Conservation (phyloP, 2,329 filamentous ascomycete genomes). For the Fusarium chaquense region DNA sequence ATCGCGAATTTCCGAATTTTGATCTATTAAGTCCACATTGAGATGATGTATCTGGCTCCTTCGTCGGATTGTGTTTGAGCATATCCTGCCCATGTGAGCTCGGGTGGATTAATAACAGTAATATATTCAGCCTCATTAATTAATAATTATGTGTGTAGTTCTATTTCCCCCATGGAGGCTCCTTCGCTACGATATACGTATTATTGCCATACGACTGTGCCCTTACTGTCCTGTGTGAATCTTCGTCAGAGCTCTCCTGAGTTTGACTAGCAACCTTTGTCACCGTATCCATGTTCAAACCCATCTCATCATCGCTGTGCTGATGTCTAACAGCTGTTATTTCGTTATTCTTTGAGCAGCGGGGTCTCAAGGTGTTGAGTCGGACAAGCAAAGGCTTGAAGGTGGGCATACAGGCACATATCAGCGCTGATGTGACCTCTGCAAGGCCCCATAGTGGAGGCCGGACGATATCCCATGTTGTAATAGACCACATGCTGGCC, state of each 20-base stretch:
- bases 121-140: neutral
- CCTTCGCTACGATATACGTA: conserved; percentile 2
- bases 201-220: conserved; percentile 11
- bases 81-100: too few species aligned
- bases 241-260: neutral
- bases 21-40: neutral
- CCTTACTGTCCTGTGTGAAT: neutral
- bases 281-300: neutral
- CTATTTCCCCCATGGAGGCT: neutral
- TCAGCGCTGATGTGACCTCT: conserved; percentile 28
- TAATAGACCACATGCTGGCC: neutral
- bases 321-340: neutral
- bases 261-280: neutral
- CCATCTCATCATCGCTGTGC: conserved; percentile 1
- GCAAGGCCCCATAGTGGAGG: conserved; percentile 32
- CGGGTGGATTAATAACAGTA: too few species aligned
- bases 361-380: neutral
- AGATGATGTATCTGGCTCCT: neutral
- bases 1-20: too few species aligned
- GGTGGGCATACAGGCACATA: conserved; percentile 36
- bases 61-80: too few species aligned
- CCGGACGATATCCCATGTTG: conserved; percentile 28
- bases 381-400: conserved; percentile 19
- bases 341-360: neutral
- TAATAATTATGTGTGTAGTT: neutral